These are phyloP conservation scores for Neurospora crassa DNA, from an alignment of 2,329 filamentous ascomycete genomes.

Conservation along the genomic window DNA sequence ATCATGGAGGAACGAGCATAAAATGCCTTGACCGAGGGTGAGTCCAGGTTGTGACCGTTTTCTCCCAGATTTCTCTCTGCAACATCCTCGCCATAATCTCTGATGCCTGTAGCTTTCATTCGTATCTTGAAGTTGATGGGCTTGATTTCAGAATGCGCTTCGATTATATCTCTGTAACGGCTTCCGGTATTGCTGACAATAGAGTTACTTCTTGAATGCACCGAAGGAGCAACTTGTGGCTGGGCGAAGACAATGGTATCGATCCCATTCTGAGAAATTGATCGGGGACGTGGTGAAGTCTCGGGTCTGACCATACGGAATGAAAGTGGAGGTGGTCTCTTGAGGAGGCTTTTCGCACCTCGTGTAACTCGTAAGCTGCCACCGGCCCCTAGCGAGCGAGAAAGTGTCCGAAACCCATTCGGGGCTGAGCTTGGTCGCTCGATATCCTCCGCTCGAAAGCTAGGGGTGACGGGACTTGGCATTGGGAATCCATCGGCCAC, in stretches of 20 bases:
- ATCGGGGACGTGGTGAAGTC: slow-evolving; percentile 6
- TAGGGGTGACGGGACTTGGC: slow-evolving; percentile 20
- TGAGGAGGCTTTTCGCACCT: slow-evolving; percentile 10
- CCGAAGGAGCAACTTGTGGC: slow-evolving; percentile 6
- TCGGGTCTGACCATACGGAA: slow-evolving; percentile 11
- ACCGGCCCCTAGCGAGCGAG: slow-evolving; percentile 9
- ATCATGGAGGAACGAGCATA: slow-evolving; percentile 21
- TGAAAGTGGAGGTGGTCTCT: slow-evolving; percentile 15
- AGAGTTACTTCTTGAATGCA: slow-evolving; percentile 23
- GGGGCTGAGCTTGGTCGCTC: slow-evolving; percentile 31
- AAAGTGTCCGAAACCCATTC: slow-evolving; percentile 8
- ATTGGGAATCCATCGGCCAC: not conserved
- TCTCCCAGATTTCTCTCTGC: slow-evolving; percentile 48
- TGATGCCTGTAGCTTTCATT: slow-evolving; percentile 38
- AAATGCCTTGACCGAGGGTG: slow-evolving; percentile 26
- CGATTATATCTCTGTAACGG: slow-evolving; percentile 43
- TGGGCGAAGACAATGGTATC: not conserved
- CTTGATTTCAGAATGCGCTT: slow-evolving; percentile 44
- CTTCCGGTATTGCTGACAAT: slow-evolving; percentile 22
- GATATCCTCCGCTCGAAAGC: slow-evolving; percentile 19
- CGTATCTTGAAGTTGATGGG: slow-evolving; percentile 39
- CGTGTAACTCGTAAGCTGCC: slow-evolving; percentile 1
- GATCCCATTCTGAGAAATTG: slow-evolving; percentile 3
- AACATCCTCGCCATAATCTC: slow-evolving; percentile 55
- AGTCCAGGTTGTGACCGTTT: slow-evolving; percentile 26